Evolutionary conservation across 1,284 basidiomycete genomes (phyloP).

Genomic region (Cryptococcus jaspeensis): DNA sequence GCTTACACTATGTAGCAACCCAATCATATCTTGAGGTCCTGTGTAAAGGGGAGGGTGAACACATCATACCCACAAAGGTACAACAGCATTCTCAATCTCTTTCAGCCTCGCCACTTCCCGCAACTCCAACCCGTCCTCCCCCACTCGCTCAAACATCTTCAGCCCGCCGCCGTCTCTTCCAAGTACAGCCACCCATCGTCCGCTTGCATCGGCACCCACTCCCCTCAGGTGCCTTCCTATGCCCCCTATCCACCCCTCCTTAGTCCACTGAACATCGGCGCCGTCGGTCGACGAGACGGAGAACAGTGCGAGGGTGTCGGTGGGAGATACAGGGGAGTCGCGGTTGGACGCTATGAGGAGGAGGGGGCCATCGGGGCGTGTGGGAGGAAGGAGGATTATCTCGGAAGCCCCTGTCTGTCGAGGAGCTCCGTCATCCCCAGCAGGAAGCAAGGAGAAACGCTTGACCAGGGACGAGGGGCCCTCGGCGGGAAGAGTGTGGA

Average conservation of each 20-base stretch:
- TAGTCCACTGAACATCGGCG: slow-evolving; percentile 6
- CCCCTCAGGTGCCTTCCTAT: slow-evolving; percentile 24
- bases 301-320: slow-evolving; percentile 26
- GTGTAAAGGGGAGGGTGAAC: too few species aligned
- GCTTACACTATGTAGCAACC: too few species aligned
- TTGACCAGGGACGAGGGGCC: slow-evolving; percentile 7
- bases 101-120: slow-evolving; percentile 17
- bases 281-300: slow-evolving; percentile 19
- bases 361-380: background rate
- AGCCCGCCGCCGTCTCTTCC: slow-evolving; percentile 24
- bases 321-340: slow-evolving; percentile 14
- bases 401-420: slow-evolving; percentile 15
- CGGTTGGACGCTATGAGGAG: slow-evolving; percentile 26
- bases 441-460: slow-evolving; percentile 19
- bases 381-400: slow-evolving; percentile 23
- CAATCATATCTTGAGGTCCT: too few species aligned
- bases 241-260: slow-evolving; percentile 13
- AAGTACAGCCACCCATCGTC: slow-evolving; percentile 14
- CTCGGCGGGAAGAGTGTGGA: slow-evolving; percentile 14
- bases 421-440: slow-evolving; percentile 6
- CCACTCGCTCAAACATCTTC: slow-evolving; percentile 18
- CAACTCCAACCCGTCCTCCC: slow-evolving; percentile 16
- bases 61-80: slow-evolving; percentile 18
- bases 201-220: slow-evolving; percentile 11
- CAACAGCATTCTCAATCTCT: slow-evolving; percentile 15